Percentiles rank a stretch among this genome's conserved stretches.
Conservation (phyloP, 331 rosid species). For the Telfairia occidentalis region DNA sequence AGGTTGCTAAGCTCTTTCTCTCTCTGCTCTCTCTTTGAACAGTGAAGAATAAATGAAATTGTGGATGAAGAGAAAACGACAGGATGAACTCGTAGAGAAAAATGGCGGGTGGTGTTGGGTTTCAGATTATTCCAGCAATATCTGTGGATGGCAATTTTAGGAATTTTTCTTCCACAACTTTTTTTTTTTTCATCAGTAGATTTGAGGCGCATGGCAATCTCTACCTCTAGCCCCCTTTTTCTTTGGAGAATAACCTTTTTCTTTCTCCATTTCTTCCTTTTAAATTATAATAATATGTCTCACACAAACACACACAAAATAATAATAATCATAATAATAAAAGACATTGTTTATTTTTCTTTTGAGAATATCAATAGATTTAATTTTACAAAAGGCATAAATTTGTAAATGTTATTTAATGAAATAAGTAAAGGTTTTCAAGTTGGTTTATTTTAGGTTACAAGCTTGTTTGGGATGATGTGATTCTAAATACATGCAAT, state of each 20-base stretch:
- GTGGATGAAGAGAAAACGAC: constrained; percentile 29
- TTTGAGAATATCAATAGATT: too few species aligned
- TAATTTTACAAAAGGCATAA: too few species aligned
- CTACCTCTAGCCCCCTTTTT: neutral
- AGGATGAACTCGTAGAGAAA: constrained; percentile 11
- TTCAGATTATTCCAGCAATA: neutral
- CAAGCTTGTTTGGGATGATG: neutral
- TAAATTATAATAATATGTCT: neutral
- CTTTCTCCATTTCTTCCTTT: neutral
- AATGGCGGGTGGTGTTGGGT: constrained; percentile 16
- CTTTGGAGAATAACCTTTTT: neutral
- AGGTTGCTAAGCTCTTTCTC: neutral
- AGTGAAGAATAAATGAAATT: neutral
- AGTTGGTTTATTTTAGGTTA: neutral
- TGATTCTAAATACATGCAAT: neutral
- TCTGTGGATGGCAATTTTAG: neutral
- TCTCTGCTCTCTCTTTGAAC: neutral
- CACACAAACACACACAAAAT: neutral
- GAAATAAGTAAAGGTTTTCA: neutral
- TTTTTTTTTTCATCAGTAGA: neutral
- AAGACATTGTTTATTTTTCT: too few species aligned
- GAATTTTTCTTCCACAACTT: neutral
- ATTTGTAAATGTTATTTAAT: neutral
- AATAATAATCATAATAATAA: too few species aligned
- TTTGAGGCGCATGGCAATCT: neutral